These are phyloP conservation scores for Bassia scoparia DNA, from an alignment of 148 eudicot species.

Conservation along the genomic window DNA sequence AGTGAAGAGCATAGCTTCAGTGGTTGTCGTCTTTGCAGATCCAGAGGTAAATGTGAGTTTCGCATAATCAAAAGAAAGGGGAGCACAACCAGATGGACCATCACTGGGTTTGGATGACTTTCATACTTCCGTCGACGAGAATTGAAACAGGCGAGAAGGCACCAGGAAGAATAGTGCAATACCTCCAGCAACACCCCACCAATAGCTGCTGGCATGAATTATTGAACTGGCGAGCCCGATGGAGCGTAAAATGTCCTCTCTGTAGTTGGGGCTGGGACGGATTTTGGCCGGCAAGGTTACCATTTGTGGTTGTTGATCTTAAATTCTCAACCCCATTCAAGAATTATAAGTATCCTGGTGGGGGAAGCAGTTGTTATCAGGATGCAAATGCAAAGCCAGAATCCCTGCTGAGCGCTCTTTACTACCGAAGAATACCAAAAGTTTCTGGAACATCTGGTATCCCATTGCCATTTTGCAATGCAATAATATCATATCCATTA, in stretches of 20 bases:
- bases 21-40: slow-evolving; percentile 75
- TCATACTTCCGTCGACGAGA: slow-evolving; percentile 39
- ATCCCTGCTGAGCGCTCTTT: slow-evolving; percentile 51
- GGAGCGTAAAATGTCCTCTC: slow-evolving; percentile 20
- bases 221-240: slow-evolving; percentile 23
- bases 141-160: slow-evolving; percentile 51
- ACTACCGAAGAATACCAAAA: slow-evolving; percentile 48
- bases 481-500: slow-evolving; percentile 50
- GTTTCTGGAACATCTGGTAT: slow-evolving; percentile 51
- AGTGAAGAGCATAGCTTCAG: slow-evolving; percentile 80
- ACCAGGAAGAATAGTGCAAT: slow-evolving; percentile 42
- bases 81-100: slow-evolving; percentile 88
- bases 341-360: slow-evolving; percentile 44
- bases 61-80: slow-evolving; percentile 88
- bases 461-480: slow-evolving; percentile 39
- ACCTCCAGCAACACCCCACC: slow-evolving; percentile 80
- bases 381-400: slow-evolving; percentile 84
- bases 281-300: slow-evolving; percentile 79
- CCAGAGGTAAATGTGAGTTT: slow-evolving; percentile 79
- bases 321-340: slow-evolving; percentile 86
- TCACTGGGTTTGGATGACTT: slow-evolving; percentile 70
- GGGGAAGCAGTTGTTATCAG: slow-evolving; percentile 32
- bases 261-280: slow-evolving; percentile 66
- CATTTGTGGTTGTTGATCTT: slow-evolving; percentile 51
- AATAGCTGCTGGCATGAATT: slow-evolving; percentile 39